These are phyloP conservation scores for Eutypa lata DNA, from an alignment of 2,329 filamentous ascomycete genomes.

Conservation along the genomic window DNA sequence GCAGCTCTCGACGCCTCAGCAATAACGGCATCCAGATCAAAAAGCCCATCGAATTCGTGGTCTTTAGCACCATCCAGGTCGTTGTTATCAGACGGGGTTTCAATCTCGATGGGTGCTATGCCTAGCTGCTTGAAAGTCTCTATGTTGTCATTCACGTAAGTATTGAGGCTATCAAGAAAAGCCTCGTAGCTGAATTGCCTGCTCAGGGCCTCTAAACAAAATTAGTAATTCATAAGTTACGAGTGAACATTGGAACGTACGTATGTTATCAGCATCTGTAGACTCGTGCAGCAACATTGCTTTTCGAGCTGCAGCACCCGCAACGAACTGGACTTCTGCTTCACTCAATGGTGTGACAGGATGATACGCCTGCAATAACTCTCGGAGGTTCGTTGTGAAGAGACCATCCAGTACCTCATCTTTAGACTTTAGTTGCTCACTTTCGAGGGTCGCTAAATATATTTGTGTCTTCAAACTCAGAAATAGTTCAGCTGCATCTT, in stretches of 20 bases:
- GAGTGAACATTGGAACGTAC: slow-evolving; percentile 16
- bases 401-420: slow-evolving; percentile 25
- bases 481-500: slow-evolving; percentile 28
- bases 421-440: slow-evolving; percentile 20
- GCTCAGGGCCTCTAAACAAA: slow-evolving; percentile 17
- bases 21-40: slow-evolving; percentile 30
- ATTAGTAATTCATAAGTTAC: slow-evolving; percentile 9
- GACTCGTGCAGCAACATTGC: slow-evolving; percentile 28
- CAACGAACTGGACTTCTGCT: slow-evolving; percentile 25
- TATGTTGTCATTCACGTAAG: slow-evolving; percentile 30
- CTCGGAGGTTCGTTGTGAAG: slow-evolving; percentile 24
- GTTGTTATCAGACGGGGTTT: slow-evolving; percentile 14
- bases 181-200: slow-evolving; percentile 31
- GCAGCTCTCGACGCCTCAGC: slow-evolving; percentile 30
- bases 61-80: slow-evolving; percentile 13
- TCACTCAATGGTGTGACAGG: slow-evolving; percentile 19
- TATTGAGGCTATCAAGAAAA: slow-evolving; percentile 29
- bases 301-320: slow-evolving; percentile 22
- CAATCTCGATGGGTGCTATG: slow-evolving; percentile 19
- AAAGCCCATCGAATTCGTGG: slow-evolving; percentile 20
- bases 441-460: slow-evolving; percentile 28
- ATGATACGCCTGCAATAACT: slow-evolving; percentile 24
- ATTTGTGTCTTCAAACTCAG: slow-evolving; percentile 31
- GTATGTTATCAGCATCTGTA: slow-evolving; percentile 17
- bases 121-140: slow-evolving; percentile 25